Evolutionary conservation across 129 eudicot genomes (phyloP).

Genomic region (Logfia minima): DNA sequence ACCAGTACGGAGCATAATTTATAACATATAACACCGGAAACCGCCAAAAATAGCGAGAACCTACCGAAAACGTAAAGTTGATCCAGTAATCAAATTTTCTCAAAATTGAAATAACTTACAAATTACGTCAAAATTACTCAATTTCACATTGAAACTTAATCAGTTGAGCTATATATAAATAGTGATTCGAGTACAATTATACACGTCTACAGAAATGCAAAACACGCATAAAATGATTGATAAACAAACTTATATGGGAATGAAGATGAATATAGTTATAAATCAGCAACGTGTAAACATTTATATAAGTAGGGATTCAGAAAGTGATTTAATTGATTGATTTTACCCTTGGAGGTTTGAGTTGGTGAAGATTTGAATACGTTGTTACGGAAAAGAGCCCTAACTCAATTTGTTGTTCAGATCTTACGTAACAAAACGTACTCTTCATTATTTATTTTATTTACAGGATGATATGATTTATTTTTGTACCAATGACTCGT

Average conservation of each 20-base stretch:
- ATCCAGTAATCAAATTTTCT: no score
- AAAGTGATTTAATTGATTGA: not conserved
- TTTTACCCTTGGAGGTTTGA: not conserved
- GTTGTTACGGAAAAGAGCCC: not conserved
- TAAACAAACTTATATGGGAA: not conserved
- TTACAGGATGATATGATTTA: no score
- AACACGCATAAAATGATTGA: not conserved
- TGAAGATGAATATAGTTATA: slow-evolving; percentile 16
- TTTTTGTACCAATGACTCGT: no score
- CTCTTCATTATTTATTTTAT: slow-evolving; percentile 16
- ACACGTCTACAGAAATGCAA: not conserved
- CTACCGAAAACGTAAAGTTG: not conserved
- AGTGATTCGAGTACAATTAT: not conserved
- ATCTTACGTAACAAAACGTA: slow-evolving; percentile 29
- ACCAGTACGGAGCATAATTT: no score
- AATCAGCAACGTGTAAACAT: not conserved
- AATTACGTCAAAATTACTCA: not conserved
- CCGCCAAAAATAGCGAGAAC: no score
- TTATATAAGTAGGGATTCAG: not conserved
- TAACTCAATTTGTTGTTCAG: slow-evolving; percentile 21
- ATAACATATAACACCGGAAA: no score
- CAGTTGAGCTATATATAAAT: not conserved
- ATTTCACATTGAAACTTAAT: not conserved
- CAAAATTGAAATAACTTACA: no score
- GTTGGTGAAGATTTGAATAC: not conserved